phyloP scores from a whole-genome alignment of 108 stramenopile genomes.

The Skeletonema marinoi region DNA sequence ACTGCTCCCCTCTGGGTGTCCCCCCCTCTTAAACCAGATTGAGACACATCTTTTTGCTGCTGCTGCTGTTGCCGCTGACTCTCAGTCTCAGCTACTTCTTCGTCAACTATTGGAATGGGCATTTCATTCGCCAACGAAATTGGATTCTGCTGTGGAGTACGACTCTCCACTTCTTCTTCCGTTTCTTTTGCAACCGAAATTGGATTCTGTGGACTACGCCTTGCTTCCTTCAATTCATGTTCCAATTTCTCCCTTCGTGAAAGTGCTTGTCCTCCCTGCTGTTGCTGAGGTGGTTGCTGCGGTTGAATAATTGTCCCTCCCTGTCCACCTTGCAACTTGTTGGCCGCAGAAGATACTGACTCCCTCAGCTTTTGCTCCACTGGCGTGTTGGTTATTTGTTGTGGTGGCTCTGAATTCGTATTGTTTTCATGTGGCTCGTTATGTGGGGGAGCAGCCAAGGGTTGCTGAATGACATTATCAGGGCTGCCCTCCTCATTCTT shows the following conservation, averaged over 20 bases:
- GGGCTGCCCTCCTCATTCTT: not conserved
- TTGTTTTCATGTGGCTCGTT: not conserved
- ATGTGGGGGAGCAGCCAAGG: not conserved
- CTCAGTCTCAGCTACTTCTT: not conserved
- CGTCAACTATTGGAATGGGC: not conserved
- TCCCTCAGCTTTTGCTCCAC: not conserved
- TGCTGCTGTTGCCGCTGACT: not conserved
- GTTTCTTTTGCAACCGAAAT: no score
- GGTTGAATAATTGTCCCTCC: not conserved
- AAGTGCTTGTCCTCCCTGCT: not conserved
- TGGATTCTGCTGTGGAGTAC: not conserved
- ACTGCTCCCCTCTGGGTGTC: not conserved
- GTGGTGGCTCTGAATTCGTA: not conserved
- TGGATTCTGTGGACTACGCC: not conserved
- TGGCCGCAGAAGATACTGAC: not conserved
- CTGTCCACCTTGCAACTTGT: not conserved
- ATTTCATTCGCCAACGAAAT: not conserved
- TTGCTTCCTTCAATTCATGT: not conserved
- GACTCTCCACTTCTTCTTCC: no score
- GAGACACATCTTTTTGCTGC: not conserved
- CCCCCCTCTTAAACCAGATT: not conserved
- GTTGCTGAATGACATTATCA: not conserved
- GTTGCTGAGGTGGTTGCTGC: not conserved
- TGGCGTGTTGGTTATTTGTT: not conserved
- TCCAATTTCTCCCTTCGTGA: not conserved